Evolutionary conservation across 1,284 basidiomycete genomes (phyloP).

Genomic region (Ceratobasidium sp.): DNA sequence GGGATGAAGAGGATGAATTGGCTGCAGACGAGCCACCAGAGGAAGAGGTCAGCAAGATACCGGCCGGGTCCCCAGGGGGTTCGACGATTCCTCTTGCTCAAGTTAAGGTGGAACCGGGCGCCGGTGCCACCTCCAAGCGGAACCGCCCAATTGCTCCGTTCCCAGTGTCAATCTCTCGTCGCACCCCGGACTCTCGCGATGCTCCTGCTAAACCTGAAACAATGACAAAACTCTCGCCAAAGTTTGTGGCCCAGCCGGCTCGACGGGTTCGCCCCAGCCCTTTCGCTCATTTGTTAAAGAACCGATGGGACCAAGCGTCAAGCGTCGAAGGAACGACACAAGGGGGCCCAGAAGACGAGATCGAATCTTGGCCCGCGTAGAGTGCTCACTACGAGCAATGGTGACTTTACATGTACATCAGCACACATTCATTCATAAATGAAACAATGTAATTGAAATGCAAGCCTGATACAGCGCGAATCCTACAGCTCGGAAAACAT

Average conservation of each 20-base stretch:
- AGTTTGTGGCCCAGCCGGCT: slow-evolving; percentile 16
- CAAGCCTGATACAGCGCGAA: slow-evolving; percentile 42
- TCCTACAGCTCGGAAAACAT: slow-evolving; percentile 43
- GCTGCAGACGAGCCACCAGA: slow-evolving; percentile 12
- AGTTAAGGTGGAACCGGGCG: not conserved
- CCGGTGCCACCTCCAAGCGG: not conserved
- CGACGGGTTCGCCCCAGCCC: slow-evolving; percentile 26
- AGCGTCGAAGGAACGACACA: not conserved
- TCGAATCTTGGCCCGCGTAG: slow-evolving; percentile 36
- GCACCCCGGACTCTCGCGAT: not conserved
- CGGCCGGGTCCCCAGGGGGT: not conserved
- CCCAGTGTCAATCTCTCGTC: slow-evolving; percentile 8
- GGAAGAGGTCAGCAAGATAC: not conserved
- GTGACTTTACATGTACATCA: slow-evolving; percentile 1
- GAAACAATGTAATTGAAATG: slow-evolving; percentile 46
- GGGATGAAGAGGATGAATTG: slow-evolving; percentile 16
- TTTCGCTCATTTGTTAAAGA: slow-evolving; percentile 31
- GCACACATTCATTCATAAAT: slow-evolving; percentile 20
- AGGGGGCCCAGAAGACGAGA: slow-evolving; percentile 20
- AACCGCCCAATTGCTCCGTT: slow-evolving; percentile 7
- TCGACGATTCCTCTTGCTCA: not conserved
- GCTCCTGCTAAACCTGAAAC: not conserved
- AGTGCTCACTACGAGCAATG: not conserved
- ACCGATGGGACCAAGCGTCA: not conserved
- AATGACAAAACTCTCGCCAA: slow-evolving; percentile 25